Evolutionary conservation across 176 grass and related monocot species (phyloP).

Genomic region (Cenchrus americanus): DNA sequence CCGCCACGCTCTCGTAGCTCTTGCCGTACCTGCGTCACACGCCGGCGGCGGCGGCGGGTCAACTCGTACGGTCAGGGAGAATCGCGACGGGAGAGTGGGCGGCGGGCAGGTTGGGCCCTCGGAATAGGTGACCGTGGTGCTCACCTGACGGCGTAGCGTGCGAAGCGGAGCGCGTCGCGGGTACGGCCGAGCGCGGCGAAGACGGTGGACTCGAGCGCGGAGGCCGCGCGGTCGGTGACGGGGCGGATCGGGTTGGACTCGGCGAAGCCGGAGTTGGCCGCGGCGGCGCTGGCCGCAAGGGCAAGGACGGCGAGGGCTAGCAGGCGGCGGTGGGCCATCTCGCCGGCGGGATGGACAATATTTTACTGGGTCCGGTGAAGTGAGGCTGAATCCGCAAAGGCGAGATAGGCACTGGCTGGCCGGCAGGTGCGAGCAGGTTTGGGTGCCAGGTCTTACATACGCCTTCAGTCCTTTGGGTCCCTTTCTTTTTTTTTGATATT

Average conservation of each 20-base stretch:
- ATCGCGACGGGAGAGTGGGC: not conserved
- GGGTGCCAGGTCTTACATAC: slow-evolving; percentile 29
- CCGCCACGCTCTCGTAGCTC: slow-evolving; percentile 70
- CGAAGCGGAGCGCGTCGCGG: slow-evolving; percentile 75
- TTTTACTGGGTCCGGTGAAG: slow-evolving; percentile 24
- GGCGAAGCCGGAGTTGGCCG: slow-evolving; percentile 34
- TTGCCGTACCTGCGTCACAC: slow-evolving; percentile 64
- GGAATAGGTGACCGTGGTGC: not conserved
- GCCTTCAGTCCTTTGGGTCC: no score
- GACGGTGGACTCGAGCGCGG: slow-evolving; percentile 73
- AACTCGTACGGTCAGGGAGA: not conserved
- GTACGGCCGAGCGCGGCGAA: slow-evolving; percentile 72
- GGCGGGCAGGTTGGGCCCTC: no score
- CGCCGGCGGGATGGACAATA: slow-evolving; percentile 13
- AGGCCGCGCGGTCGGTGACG: slow-evolving; percentile 66
- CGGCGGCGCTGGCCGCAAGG: slow-evolving; percentile 34
- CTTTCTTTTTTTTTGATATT: not conserved
- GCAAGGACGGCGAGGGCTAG: slow-evolving; percentile 49
- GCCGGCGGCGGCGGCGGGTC: not conserved
- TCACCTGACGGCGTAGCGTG: slow-evolving; percentile 73
- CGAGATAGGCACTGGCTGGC: not conserved
- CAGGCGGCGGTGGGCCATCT: slow-evolving; percentile 53
- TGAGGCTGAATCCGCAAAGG: not conserved
- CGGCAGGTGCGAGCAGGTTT: not conserved
- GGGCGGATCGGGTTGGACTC: slow-evolving; percentile 77